Base-by-base conservation (phyloP, 2,329 filamentous ascomycete species). In the Magnaporthales sp. region DNA sequence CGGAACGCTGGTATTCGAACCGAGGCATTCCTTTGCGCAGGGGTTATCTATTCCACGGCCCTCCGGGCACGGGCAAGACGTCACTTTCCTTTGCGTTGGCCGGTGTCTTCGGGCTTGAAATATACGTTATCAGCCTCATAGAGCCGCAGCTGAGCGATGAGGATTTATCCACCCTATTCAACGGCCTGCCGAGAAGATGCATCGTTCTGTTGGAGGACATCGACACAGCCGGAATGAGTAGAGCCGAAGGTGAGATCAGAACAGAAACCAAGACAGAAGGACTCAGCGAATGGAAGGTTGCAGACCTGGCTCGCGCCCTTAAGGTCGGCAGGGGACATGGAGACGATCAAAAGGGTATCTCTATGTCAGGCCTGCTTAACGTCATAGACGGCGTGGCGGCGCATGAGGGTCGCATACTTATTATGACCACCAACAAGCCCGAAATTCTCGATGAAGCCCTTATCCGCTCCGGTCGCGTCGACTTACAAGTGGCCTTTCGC, bases 391-490 rank as follows among this genome's bases (percentile, higher is more conserved):
- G 92, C 66, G 91, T 93, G 1, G 90, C 89, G 1, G 90, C 88
- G 3, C 90, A 91, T 71, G 91, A 94, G 77, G 91, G 91, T 27
- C 85, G 90, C 62, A 85, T 94, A 13, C 83, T 94, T 22, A 88
- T 94, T 78, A 92, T 93, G 89, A 93, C 91, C 0, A 92, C 90
- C 32, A 95, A 94, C 76, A 84, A 87, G 68, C 89, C 89, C 2
- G 88, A 93, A 71, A 82, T 85, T 13, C 84, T 94, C 0, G 91
- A 93, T 72, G 83, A 88, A 62, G 91, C 90, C 0, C 82, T 95
- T 6, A 87, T 93, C 63, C 83, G 91, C 0, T 90, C 91, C 0
- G 90, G 91, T 1, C 82, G 90, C 1, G 87, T 93, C 4, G 91
- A 93, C 11, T 91, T 93, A 75, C 70, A 71, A 65, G 79, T 71